Evolutionary conservation across 2,329 filamentous ascomycete genomes (phyloP).

Genomic region (Fusarium poae): DNA sequence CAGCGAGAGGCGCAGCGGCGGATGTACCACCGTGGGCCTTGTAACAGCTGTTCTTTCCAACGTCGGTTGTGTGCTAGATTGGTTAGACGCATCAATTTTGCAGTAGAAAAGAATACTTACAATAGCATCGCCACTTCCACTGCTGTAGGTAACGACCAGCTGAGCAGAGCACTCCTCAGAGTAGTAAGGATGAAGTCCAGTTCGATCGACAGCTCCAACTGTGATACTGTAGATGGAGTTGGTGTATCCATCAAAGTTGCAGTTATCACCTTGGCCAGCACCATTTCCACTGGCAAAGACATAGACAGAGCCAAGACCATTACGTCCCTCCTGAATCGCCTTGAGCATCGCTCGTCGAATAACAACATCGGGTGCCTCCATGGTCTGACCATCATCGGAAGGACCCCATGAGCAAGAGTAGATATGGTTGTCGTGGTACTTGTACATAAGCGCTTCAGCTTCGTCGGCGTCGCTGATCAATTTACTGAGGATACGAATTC

Average conservation of each 20-base stretch:
- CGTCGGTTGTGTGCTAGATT: slow-evolving; percentile 87
- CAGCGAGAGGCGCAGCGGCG: slow-evolving; percentile 91
- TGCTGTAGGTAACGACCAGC: slow-evolving; percentile 96
- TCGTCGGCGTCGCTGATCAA: slow-evolving; percentile 93
- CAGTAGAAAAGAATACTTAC: slow-evolving; percentile 56
- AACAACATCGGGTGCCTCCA: slow-evolving; percentile 92
- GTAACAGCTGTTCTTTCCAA: slow-evolving; percentile 85
- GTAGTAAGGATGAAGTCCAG: slow-evolving; percentile 92
- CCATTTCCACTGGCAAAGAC: slow-evolving; percentile 97
- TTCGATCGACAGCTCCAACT: slow-evolving; percentile 90
- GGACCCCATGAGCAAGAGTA: slow-evolving; percentile 99
- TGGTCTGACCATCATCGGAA: slow-evolving; percentile 90
- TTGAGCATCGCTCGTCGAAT: slow-evolving; percentile 93
- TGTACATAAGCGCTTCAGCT: slow-evolving; percentile 91
- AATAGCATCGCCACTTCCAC: slow-evolving; percentile 87
- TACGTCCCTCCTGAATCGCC: slow-evolving; percentile 88
- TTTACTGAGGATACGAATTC: slow-evolving; percentile 92
- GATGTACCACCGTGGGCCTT: slow-evolving; percentile 92
- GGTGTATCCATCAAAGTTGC: slow-evolving; percentile 99
- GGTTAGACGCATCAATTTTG: slow-evolving; percentile 20
- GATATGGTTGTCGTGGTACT: slow-evolving; percentile 91
- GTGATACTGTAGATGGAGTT: slow-evolving; percentile 99
- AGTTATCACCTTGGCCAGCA: slow-evolving; percentile 88
- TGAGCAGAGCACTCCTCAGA: slow-evolving; percentile 97
- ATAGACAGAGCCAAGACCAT: slow-evolving; percentile 88